Evolutionary conservation across 192 early-diverging fungal genomes (phyloP).

Genomic region (Coemansia furcata): DNA sequence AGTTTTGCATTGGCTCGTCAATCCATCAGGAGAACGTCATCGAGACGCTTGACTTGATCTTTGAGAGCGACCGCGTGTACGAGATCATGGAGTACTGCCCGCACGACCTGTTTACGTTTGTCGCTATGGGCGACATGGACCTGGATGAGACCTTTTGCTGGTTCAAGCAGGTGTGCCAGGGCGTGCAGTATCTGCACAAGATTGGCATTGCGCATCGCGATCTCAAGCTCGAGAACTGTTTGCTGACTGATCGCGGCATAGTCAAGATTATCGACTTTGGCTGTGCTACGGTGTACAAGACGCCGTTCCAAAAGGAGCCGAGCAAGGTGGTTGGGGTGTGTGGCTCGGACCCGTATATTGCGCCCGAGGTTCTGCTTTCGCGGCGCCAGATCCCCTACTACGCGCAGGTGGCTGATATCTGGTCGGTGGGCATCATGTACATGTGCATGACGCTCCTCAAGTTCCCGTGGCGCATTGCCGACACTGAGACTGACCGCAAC

Average conservation of each 20-base stretch:
- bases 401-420: slow-evolving; percentile 80
- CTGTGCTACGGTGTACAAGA: slow-evolving; percentile 82
- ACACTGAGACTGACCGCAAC: slow-evolving; percentile 54
- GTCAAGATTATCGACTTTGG: slow-evolving; percentile 98
- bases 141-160: slow-evolving; percentile 82
- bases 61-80: slow-evolving; percentile 63
- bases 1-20: slow-evolving; percentile 79
- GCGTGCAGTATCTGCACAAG: slow-evolving; percentile 82
- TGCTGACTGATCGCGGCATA: slow-evolving; percentile 69
- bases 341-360: slow-evolving; percentile 95
- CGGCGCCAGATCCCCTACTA: slow-evolving; percentile 67
- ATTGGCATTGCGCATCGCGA: slow-evolving; percentile 94
- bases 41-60: slow-evolving; percentile 74
- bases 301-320: slow-evolving; percentile 69
- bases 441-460: slow-evolving; percentile 68
- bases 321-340: slow-evolving; percentile 71
- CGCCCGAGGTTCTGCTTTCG: slow-evolving; percentile 75
- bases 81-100: slow-evolving; percentile 92
- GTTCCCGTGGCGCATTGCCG: slow-evolving; percentile 67
- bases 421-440: slow-evolving; percentile 88
- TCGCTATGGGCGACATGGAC: slow-evolving; percentile 71
- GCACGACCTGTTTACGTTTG: slow-evolving; percentile 82
- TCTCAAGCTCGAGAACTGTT: slow-evolving; percentile 86
- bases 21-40: slow-evolving; percentile 77
- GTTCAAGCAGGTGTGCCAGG: slow-evolving; percentile 79